Evolutionary conservation across 208 protist species (phyloP).

Genomic region (Trypanosoma caninum): DNA sequence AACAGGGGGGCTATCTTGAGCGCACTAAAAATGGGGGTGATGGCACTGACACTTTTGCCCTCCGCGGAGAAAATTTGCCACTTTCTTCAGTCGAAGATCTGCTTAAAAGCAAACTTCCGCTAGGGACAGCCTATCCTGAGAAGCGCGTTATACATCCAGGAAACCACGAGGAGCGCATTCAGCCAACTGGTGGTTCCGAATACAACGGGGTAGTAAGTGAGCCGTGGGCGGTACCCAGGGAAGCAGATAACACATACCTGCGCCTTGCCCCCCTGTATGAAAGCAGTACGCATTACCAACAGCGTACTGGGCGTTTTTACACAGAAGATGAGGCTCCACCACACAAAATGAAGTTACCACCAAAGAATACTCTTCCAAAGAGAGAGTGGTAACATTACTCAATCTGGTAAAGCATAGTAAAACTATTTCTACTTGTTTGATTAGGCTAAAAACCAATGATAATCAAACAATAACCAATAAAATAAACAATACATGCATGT

Average conservation of each 20-base stretch:
- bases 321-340: conserved; percentile 62
- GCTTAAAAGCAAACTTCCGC: conserved; percentile 36
- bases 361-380: conserved; percentile 36
- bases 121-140: conserved; percentile 57
- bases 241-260: conserved; percentile 67
- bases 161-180: conserved; percentile 27
- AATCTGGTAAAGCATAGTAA: no score
- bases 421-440: no score
- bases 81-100: conserved; percentile 52
- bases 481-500: no score
- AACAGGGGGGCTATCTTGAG: background rate
- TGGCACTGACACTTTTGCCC: background rate
- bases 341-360: conserved; percentile 55
- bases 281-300: conserved; percentile 75
- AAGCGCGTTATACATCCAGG: conserved; percentile 53
- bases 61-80: conserved; percentile 2
- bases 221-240: conserved; percentile 51
- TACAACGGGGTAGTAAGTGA: conserved; percentile 48
- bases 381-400: conserved; percentile 31
- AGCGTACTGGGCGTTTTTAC: conserved; percentile 72
- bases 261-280: conserved; percentile 66
- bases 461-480: no score
- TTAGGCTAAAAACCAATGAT: no score
- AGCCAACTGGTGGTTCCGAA: conserved; percentile 45
- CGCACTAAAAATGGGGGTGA: background rate